Evolutionary conservation across 352 stramenopile species (phyloP).

Genomic region (Pythium phragmiticola): DNA sequence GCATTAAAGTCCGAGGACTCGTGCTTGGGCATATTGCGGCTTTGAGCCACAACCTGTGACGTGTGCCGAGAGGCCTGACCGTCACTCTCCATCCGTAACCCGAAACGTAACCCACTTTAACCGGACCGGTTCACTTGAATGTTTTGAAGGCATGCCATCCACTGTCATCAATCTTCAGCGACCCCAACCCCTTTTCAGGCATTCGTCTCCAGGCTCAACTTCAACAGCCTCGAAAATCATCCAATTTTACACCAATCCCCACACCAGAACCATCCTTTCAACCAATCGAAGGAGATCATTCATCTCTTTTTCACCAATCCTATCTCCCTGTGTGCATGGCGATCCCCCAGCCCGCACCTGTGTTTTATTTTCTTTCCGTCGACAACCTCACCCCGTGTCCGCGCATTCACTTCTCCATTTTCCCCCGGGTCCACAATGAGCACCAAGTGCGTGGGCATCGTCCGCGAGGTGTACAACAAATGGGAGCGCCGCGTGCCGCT

Average conservation of each 20-base stretch:
- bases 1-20: not conserved
- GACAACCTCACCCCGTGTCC: not conserved
- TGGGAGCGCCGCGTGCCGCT: slow-evolving; percentile 94
- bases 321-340: not conserved
- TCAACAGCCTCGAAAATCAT: slow-evolving; percentile 7
- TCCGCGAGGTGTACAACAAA: slow-evolving; percentile 94
- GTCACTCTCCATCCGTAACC: not conserved
- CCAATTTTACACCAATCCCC: slow-evolving; percentile 16
- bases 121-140: not conserved
- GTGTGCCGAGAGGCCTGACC: not conserved
- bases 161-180: not conserved
- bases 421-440: slow-evolving; percentile 14
- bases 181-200: slow-evolving; percentile 1
- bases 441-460: slow-evolving; percentile 84
- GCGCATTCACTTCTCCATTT: not conserved
- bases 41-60: not conserved
- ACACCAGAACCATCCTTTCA: not conserved
- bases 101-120: too few species aligned
- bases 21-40: too few species aligned
- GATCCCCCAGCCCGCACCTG: slow-evolving; percentile 12
- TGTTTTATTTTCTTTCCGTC: slow-evolving; percentile 1
- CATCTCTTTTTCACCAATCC: slow-evolving; percentile 1
- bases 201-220: slow-evolving; percentile 19
- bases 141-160: slow-evolving; percentile 1
- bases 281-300: not conserved